Conservation (phyloP, 352 stramenopile species). For the Pythium aquatile region DNA sequence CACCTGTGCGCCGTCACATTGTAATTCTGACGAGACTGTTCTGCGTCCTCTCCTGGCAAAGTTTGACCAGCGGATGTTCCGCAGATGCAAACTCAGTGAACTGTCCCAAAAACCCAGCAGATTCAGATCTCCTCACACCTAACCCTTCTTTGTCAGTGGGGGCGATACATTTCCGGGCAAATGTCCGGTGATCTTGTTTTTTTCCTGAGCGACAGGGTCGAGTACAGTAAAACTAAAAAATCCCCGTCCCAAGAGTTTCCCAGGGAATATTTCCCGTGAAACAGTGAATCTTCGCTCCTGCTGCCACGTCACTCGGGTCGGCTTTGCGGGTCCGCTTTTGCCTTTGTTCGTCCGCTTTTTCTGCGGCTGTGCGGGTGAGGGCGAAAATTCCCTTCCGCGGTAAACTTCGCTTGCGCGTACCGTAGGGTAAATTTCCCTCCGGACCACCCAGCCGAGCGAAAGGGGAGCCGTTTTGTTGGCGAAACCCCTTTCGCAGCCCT, state of each 20-base stretch:
- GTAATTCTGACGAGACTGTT: slow-evolving; percentile 1
- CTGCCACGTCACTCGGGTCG: background rate
- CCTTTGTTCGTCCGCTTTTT: background rate
- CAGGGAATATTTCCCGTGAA: background rate
- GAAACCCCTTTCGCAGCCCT: slow-evolving; percentile 10
- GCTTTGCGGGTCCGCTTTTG: background rate
- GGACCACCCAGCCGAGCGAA: slow-evolving; percentile 1
- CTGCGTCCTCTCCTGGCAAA: background rate
- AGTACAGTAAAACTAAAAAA: background rate
- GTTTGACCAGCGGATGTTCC: background rate
- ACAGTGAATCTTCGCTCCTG: background rate
- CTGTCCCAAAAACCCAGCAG: background rate
- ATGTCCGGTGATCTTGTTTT: background rate
- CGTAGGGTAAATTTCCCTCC: background rate
- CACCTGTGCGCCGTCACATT: slow-evolving; percentile 20
- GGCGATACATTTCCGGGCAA: background rate
- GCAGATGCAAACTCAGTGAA: background rate
- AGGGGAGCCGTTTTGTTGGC: background rate
- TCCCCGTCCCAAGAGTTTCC: background rate
- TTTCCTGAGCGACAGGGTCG: background rate
- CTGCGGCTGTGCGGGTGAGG: background rate
- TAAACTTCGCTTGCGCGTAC: background rate
- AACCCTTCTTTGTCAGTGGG: background rate
- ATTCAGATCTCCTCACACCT: background rate
- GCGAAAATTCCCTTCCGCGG: background rate